Conservation (phyloP, 106 monocot species). For the Alisma plantagoaquatica region DNA sequence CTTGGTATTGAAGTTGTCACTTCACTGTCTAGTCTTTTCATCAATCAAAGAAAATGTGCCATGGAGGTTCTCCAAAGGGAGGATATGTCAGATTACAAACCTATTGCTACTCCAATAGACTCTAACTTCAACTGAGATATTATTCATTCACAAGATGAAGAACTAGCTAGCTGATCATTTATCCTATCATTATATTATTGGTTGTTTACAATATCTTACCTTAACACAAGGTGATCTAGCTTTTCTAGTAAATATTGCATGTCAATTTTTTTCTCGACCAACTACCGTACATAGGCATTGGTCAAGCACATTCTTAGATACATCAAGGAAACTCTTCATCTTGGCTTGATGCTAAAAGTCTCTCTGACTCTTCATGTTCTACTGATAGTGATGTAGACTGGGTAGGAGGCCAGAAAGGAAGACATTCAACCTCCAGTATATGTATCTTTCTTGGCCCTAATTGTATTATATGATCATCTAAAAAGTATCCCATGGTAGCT, state of each 20-base stretch:
- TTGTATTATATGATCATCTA: background rate
- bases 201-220: constrained; percentile 1
- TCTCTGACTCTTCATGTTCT: background rate
- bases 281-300: background rate
- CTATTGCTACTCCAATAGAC: too few species aligned
- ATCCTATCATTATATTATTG: background rate
- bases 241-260: background rate
- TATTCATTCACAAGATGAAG: background rate
- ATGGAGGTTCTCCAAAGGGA: too few species aligned
- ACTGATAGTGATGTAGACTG: background rate
- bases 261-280: background rate
- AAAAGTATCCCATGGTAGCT: background rate
- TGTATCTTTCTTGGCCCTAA: background rate
- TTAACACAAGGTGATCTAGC: background rate
- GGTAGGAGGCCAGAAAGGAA: background rate
- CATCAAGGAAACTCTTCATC: background rate
- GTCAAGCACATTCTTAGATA: background rate
- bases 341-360: background rate
- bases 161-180: background rate
- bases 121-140: too few species aligned
- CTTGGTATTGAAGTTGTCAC: too few species aligned
- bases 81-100: too few species aligned
- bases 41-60: too few species aligned
- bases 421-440: background rate
- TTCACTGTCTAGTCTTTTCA: too few species aligned